phyloP scores from a whole-genome alignment of 2,329 filamentous ascomycete genomes.

The Ascochyta rabiei region DNA sequence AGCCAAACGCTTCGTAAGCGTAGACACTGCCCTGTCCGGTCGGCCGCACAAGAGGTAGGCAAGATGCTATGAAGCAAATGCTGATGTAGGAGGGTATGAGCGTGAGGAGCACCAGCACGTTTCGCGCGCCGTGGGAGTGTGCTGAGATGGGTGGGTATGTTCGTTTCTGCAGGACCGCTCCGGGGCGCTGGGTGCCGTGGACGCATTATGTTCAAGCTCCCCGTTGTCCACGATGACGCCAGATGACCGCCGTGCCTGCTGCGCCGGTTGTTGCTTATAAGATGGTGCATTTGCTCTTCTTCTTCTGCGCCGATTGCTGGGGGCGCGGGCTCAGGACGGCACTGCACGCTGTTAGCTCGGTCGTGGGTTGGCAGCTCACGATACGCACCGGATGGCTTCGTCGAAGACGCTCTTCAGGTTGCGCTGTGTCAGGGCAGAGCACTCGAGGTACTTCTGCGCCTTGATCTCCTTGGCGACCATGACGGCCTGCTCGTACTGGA shows the following conservation, averaged over 20 bases:
- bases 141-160: conserved; percentile 12
- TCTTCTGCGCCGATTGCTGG: conserved; percentile 31
- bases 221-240: conserved; percentile 29
- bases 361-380: neutral
- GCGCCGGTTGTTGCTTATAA: conserved; percentile 25
- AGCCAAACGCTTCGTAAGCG: conserved; percentile 25
- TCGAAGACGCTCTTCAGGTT: conserved; percentile 99
- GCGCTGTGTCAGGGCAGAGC: conserved; percentile 93
- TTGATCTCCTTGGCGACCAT: conserved; percentile 90
- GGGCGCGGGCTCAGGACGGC: conserved; percentile 51
- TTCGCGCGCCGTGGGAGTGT: conserved; percentile 10
- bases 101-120: conserved; percentile 4
- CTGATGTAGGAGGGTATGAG: conserved; percentile 24
- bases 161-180: conserved; percentile 7
- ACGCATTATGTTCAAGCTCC: conserved; percentile 33
- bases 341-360: conserved; percentile 34
- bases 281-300: conserved; percentile 37
- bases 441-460: conserved; percentile 97
- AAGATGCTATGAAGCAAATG: conserved; percentile 30
- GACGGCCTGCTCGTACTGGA: conserved; percentile 90
- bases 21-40: conserved; percentile 25
- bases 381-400: conserved; percentile 88
- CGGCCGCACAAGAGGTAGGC: conserved; percentile 22
- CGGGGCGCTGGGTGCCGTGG: conserved; percentile 11
- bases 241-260: conserved; percentile 21